Percentiles rank a stretch among this genome's conserved stretches.
Evolutionary conservation across 495 filamentous ascomycete species (phyloP).

Genomic region (Coniosporium apollinis): DNA sequence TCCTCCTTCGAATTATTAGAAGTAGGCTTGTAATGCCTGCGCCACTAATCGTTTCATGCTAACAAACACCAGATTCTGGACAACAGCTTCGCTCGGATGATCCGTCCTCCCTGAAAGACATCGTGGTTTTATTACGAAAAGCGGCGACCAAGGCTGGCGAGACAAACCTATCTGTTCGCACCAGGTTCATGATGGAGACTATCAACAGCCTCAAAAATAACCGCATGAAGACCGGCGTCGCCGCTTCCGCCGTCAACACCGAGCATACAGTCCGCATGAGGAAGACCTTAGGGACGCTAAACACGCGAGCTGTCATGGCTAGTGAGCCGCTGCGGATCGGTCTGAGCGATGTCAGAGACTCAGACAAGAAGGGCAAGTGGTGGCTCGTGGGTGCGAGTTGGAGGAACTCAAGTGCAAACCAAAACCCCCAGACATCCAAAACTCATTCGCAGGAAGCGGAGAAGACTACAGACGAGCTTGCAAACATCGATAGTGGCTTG

Average conservation of each 20-base stretch:
- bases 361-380: conserved; percentile 86
- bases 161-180: conserved; percentile 62
- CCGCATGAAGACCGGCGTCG: conserved; percentile 55
- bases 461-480: conserved; percentile 10
- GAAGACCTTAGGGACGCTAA: conserved; percentile 61
- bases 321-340: conserved; percentile 70
- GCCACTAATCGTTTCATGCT: no score
- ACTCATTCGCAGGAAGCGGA: conserved; percentile 2
- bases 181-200: conserved; percentile 95
- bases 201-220: conserved; percentile 93
- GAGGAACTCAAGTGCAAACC: conserved; percentile 29
- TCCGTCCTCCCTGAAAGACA: conserved; percentile 77
- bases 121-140: conserved; percentile 63
- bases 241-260: conserved; percentile 42
- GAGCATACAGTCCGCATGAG: conserved; percentile 77
- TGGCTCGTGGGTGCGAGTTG: conserved; percentile 94
- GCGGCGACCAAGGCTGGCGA: conserved; percentile 49
- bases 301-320: conserved; percentile 46
- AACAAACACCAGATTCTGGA: no score
- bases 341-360: conserved; percentile 61
- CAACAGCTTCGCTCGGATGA: conserved; percentile 79
- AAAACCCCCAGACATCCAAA: conserved; percentile 14
- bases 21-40: no score
- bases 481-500: conserved; percentile 2
- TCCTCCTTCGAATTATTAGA: conserved; percentile 70